Conservation (phyloP, 2,329 filamentous ascomycete genomes). For the Cladosporium sp. region DNA sequence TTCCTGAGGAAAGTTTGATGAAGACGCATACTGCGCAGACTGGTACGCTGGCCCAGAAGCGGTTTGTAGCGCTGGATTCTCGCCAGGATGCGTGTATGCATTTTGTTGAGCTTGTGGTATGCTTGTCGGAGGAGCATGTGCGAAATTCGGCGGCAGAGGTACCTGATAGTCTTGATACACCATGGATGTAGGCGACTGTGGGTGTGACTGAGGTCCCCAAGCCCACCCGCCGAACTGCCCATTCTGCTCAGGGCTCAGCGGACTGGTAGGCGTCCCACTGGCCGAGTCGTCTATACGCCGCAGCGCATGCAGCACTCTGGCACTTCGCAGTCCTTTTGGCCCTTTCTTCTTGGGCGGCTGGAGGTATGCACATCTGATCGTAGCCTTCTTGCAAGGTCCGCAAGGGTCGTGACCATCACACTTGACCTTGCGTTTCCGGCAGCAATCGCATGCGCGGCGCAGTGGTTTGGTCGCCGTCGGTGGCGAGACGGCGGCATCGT, state of each 20-base stretch:
- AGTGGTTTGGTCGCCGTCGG: slow-evolving; percentile 19
- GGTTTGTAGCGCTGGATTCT: slow-evolving; percentile 13
- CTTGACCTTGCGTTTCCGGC: slow-evolving; percentile 32
- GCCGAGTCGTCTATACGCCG: slow-evolving; percentile 30
- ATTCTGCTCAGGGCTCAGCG: slow-evolving; percentile 21
- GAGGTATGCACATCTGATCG: slow-evolving; percentile 32
- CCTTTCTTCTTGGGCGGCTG: slow-evolving; percentile 35
- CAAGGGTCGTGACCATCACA: slow-evolving; percentile 33
- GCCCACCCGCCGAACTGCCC: slow-evolving; percentile 27
- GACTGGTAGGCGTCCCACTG: slow-evolving; percentile 21
- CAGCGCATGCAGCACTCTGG: slow-evolving; percentile 31
- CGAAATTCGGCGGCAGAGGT: not conserved
- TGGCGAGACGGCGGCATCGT: slow-evolving; percentile 17
- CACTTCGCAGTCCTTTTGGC: slow-evolving; percentile 32
- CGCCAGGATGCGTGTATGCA: slow-evolving; percentile 8
- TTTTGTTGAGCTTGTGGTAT: slow-evolving; percentile 21
- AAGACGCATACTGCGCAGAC: not conserved
- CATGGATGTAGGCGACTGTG: not conserved
- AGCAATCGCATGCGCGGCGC: slow-evolving; percentile 34
- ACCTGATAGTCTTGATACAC: slow-evolving; percentile 8
- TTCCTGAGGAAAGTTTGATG: not conserved
- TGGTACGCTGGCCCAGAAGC: not conserved
- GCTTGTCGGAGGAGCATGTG: slow-evolving; percentile 18
- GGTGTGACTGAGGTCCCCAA: slow-evolving; percentile 18
- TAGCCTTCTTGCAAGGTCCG: slow-evolving; percentile 31